Conservation (phyloP, 331 rosid species). For the Cydonia oblonga region DNA sequence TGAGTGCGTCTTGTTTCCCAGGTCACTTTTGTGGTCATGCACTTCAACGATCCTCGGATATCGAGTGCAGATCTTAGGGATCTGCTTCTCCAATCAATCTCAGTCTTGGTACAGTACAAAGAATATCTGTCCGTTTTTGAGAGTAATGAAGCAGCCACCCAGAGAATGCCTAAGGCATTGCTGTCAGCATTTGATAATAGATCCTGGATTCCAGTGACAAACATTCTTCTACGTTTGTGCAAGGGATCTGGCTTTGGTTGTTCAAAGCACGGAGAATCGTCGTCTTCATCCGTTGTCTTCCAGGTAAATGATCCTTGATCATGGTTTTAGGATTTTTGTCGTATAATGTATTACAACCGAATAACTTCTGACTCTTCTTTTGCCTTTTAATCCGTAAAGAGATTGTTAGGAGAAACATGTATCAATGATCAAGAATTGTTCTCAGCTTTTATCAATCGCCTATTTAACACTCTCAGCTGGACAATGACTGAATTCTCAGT, state of each 20-base stretch:
- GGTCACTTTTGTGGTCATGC: conserved; percentile 86
- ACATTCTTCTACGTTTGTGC: conserved; percentile 74
- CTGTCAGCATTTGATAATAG: conserved; percentile 84
- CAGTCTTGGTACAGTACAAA: conserved; percentile 70
- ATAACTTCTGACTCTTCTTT: conserved; percentile 16
- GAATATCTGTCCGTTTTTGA: conserved; percentile 62
- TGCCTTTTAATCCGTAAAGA: conserved; percentile 38
- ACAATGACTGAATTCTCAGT: conserved; percentile 96
- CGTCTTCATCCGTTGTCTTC: conserved; percentile 56
- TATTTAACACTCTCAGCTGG: conserved; percentile 94
- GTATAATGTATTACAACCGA: not conserved
- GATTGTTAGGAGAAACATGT: conserved; percentile 77
- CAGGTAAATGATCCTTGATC: conserved; percentile 38
- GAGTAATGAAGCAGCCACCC: conserved; percentile 59
- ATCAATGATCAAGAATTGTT: conserved; percentile 55
- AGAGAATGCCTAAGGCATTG: conserved; percentile 70
- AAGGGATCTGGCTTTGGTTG: conserved; percentile 84
- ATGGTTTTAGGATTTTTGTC: not conserved
- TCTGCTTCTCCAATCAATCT: conserved; percentile 90
- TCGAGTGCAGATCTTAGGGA: conserved; percentile 87
- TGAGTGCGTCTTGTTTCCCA: conserved; percentile 19
- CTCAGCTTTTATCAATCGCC: conserved; percentile 88
- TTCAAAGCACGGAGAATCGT: conserved; percentile 82
- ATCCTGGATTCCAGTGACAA: conserved; percentile 88
- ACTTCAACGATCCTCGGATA: conserved; percentile 87